Evolutionary conservation across 768 basidiomycete species (phyloP), one percentile per base, ranked within the genome.

Genomic region (Podaxis sp.): DNA sequence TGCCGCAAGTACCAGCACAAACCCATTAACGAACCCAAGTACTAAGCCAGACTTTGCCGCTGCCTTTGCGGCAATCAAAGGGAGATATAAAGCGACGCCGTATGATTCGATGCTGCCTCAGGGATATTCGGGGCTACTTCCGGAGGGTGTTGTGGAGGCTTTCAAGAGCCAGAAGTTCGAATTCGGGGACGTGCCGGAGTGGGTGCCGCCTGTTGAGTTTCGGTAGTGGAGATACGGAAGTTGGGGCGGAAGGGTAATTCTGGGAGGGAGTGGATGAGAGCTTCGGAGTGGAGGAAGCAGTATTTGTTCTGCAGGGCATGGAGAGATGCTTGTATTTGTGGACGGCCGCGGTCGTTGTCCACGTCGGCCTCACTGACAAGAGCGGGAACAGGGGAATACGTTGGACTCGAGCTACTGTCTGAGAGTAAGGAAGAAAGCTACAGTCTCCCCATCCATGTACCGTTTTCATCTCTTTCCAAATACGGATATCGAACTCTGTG

Each of bases 121-220:
- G n/a, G 78, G 86, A 64, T 92, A 91, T 70, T 61, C 75, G 37
- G 72, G 81, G 54, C 69, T 82, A 18, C 64, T 91, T 25, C 88
- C 90, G 1, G 67, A 74, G 51, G 67, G 66, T 4, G 81, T 76
- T 55, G 69, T 77, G 65, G 79, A 80, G 5, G 85, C 85, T 42
- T 91, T 90, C 66, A 67, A 74, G 63, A 72, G 72, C 18, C 73
- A 75, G 57, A 83, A 72, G 71, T 92, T 91, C 65, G 84, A 84
- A 66, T 88, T 83, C 83, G 86, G 69, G 51, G 80, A 80, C 62
- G 78, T 92, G 50, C 90, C 90, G 1, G 88, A 89, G 61, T 90
- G 85, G 84, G 76, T 87, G 59, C 90, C 90, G 40, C 90, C 89
- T 7, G 65, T 82, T 56, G 82, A 85, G 66, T 67, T 86, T 61